Evolutionary conservation across 768 basidiomycete species (phyloP), one percentile per base, ranked within the genome.

Genomic region (Cyclocybe cylindracea): DNA sequence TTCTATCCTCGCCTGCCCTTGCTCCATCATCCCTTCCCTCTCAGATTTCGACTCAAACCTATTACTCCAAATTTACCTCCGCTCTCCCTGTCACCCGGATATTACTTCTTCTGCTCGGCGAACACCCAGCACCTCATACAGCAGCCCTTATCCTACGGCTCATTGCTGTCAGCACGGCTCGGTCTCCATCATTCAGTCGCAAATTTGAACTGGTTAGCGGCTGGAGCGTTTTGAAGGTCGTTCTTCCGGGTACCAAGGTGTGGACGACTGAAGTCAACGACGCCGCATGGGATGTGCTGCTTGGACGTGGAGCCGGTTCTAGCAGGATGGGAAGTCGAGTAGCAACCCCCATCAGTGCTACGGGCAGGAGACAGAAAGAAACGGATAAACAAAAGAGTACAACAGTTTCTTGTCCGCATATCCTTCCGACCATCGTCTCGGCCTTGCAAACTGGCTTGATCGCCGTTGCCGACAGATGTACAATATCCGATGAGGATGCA

Each of bases 121-220:
- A 86, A 37, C 78, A 78, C n/a, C 91, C 94, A 2, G 71, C 78
- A 0, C 72, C 89, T 0, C 64, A 73, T 34, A 78, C 87, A 39
- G 79, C 81, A 9, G 73, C 78, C 24, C 80, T 84, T 55, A 75
- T 91, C 37, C 72, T 92, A 1, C 68, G 68, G 1, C 68, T 94
- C 14, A 76, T 91, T 7, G 73, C 74, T 2, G 72, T 85, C 47
- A 78, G 84, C 51, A 72, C 86, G 29, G 69, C 68, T 11, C 66
- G 74, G 29, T 84, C 84, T 0, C 62, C 78, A 8, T 79, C 84
- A 2, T 97, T 94, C 70, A 78, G 72, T 41, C 77, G 87, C 49
- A 93, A 90, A 59, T 93, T 96, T 58, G 94, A 95, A 64, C 72
- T 89, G 1, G 84, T 90, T 35, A 86, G 86, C 46, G 94, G 94